phyloP scores from a whole-genome alignment of 441 rosid genomes.

The Pelargonium fulgidum region DNA sequence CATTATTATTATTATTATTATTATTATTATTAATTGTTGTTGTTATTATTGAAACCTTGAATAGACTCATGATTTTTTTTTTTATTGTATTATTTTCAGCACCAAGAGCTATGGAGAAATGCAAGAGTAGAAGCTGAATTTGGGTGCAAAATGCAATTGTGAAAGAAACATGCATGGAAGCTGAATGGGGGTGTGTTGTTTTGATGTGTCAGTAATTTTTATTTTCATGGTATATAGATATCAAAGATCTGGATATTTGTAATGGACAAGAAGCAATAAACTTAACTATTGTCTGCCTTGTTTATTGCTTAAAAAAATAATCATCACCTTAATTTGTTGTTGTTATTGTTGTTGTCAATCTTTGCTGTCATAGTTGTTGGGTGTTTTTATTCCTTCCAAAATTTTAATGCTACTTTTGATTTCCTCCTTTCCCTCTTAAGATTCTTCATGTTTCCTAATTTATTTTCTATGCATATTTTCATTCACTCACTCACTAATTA shows the following conservation, averaged over 20 bases:
- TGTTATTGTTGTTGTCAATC: conserved; percentile 22
- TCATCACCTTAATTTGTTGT: conserved; percentile 11
- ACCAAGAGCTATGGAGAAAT: too few species aligned
- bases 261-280: conserved; percentile 54
- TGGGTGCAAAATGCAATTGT: neutral
- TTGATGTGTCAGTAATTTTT: conserved; percentile 32
- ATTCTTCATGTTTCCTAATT: conserved; percentile 26
- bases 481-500: neutral
- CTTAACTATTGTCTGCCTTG: conserved; percentile 40
- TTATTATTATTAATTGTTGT: too few species aligned
- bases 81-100: conserved; percentile 63
- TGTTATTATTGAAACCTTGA: too few species aligned
- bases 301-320: conserved; percentile 27
- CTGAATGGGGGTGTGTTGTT: conserved; percentile 12
- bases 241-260: conserved; percentile 39
- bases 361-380: conserved; percentile 31
- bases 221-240: conserved; percentile 40
- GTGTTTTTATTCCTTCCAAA: conserved; percentile 32
- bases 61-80: too few species aligned
- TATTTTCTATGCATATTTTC: neutral
- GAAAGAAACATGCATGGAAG: conserved; percentile 15
- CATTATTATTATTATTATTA: too few species aligned
- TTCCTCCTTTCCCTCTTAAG: conserved; percentile 15
- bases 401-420: conserved; percentile 23
- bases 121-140: conserved; percentile 80